phyloP scores from a whole-genome alignment of 305 asterid genomes.

The Withania somnifera region DNA sequence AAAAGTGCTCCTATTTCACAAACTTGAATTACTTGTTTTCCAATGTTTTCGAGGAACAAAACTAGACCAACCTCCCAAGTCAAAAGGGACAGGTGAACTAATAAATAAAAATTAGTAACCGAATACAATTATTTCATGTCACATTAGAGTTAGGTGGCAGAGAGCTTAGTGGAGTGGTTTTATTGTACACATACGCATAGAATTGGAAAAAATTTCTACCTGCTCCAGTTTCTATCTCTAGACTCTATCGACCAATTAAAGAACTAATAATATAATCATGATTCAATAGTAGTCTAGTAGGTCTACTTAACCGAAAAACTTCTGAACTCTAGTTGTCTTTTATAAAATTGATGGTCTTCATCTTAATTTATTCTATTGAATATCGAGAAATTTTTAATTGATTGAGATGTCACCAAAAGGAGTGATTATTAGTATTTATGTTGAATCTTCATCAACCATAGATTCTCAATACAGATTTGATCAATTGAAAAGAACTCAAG shows the following conservation, averaged over 20 bases:
- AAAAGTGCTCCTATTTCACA: background rate
- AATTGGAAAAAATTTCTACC: background rate
- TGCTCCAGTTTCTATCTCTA: background rate
- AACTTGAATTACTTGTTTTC: background rate
- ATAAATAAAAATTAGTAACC: background rate
- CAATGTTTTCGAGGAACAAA: background rate
- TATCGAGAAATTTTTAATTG: background rate
- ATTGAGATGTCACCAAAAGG: background rate
- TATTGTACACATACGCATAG: background rate
- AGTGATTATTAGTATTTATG: conserved; percentile 36
- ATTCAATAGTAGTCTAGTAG: background rate
- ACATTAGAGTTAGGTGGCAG: background rate
- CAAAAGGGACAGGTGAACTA: background rate
- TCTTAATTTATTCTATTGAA: background rate
- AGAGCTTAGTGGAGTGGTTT: background rate
- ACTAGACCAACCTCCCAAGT: background rate
- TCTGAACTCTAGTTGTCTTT: background rate
- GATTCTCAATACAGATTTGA: background rate
- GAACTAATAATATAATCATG: background rate
- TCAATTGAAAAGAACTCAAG: conserved; percentile 12
- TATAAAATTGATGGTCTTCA: background rate
- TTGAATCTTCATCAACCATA: conserved; percentile 21
- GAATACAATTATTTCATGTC: background rate
- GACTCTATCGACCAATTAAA: background rate
- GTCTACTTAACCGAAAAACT: background rate